Percentiles rank a stretch among this genome's conserved stretches.
phyloP scores from a whole-genome alignment of 768 basidiomycete species.

The Boletus fagicola region DNA sequence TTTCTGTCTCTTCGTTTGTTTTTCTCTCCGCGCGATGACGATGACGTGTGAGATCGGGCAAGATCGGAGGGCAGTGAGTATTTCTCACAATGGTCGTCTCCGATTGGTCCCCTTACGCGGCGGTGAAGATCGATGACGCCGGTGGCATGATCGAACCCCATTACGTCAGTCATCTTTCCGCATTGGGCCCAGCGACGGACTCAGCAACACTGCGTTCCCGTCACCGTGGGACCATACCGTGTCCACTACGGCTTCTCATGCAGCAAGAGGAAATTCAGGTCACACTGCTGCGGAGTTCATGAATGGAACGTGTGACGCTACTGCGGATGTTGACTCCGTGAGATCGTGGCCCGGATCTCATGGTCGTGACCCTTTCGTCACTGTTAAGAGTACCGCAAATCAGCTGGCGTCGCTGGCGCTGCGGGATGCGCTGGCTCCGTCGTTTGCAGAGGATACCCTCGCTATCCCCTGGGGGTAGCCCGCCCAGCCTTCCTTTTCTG shows the following conservation, averaged over 20 bases:
- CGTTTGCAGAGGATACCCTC: conserved; percentile 8
- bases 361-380: conserved; percentile 1
- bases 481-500: background rate
- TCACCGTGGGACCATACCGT: conserved; percentile 17
- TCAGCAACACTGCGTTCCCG: background rate
- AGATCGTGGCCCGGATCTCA: conserved; percentile 16
- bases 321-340: conserved; percentile 10
- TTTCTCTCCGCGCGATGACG: background rate
- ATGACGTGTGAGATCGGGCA: conserved; percentile 23
- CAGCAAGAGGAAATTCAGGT: conserved; percentile 1
- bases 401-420: conserved; percentile 4
- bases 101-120: conserved; percentile 17
- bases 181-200: background rate
- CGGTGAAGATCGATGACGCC: conserved; percentile 30
- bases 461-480: conserved; percentile 8
- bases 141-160: conserved; percentile 22
- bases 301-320: conserved; percentile 1
- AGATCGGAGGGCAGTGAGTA: conserved; percentile 6
- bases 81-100: background rate
- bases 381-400: background rate
- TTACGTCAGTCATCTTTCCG: conserved; percentile 22
- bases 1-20: conserved; percentile 4
- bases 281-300: conserved; percentile 12
- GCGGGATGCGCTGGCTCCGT: background rate
- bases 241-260: background rate